phyloP scores from a whole-genome alignment of 371 early-diverging fungal genomes.

The Nosema granulosis region DNA sequence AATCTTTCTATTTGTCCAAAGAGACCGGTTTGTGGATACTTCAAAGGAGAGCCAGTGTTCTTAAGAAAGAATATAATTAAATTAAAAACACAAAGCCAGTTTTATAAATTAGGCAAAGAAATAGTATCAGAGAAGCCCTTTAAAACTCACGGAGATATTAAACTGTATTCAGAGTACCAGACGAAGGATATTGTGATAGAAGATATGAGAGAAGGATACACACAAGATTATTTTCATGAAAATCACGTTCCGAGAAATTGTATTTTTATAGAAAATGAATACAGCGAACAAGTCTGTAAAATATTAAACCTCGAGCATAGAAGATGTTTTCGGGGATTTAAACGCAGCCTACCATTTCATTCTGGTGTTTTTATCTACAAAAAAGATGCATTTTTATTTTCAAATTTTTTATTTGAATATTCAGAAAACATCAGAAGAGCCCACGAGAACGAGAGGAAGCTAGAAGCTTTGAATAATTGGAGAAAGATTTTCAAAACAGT shows the following conservation, averaged over 20 bases:
- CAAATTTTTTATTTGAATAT: conserved; percentile 35
- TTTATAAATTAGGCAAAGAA: conserved; percentile 37
- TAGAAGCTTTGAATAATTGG: conserved; percentile 4
- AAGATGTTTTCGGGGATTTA: conserved; percentile 50
- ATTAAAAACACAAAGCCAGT: conserved; percentile 40
- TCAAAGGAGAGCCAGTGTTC: conserved; percentile 49
- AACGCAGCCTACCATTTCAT: conserved; percentile 12
- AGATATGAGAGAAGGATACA: conserved; percentile 19
- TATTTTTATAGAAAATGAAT: conserved; percentile 45
- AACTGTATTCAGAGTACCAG: conserved; percentile 53
- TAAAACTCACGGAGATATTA: conserved; percentile 10
- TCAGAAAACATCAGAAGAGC: conserved; percentile 21
- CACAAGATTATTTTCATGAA: conserved; percentile 47
- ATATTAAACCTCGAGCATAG: conserved; percentile 32
- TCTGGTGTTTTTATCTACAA: conserved; percentile 51
- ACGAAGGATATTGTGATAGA: conserved; percentile 35
- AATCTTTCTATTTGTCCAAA: conserved; percentile 46
- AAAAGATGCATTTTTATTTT: conserved; percentile 40
- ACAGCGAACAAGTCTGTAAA: conserved; percentile 24
- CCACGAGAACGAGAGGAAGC: not conserved
- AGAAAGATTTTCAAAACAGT: conserved; percentile 14
- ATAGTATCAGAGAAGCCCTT: conserved; percentile 21
- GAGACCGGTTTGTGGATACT: conserved; percentile 26
- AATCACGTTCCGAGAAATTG: conserved; percentile 48
- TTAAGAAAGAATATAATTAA: conserved; percentile 33